Evolutionary conservation across 768 basidiomycete species (phyloP), one percentile per base, ranked within the genome.

Genomic region (Candolleomyces eurysporus): DNA sequence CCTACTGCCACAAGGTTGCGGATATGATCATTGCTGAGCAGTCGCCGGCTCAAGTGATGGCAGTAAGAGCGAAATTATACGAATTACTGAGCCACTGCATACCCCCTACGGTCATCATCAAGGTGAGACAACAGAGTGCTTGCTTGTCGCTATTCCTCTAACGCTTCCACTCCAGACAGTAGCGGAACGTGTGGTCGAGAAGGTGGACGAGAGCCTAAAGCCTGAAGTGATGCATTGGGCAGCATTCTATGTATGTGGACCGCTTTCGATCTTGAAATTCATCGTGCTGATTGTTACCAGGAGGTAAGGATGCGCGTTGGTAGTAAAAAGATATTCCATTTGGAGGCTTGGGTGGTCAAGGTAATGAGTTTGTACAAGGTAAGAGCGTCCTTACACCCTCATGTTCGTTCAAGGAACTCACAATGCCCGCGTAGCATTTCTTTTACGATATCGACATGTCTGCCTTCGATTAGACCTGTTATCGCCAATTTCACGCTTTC

Each of bases 211-310:
- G 71, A 81, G 81, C 55, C 71, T 99, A 60, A 97, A 96, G 75
- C 86, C 90, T 0, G 94, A 98, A 67, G 88, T 99, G 66, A 92
- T 98, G 82, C 94, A 97, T 70, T 98, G 96, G 96, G 94, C 96
- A 4, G 94, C 97, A 22, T 90, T 96, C 71, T 98, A 98, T 72
- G 94, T 94, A 69, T 63, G 91, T 76, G 22, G 19, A 31, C 5
- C 26, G 13, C 56, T 58, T 60, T 59, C 22, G 56, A 59, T 60
- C 57, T 40, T 50, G 8, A 7, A 32, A 31, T 19, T 53, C n/a
- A 21, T 9, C 60, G 17, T 63, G 32, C 66, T 39, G 63, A 16
- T 31, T 11, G 21, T 14, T 14, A 31, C 30, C 66, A 97, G 94
- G 96, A 99, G 77, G 84, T 91, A 42, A 89, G 97, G n/a, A 92